Conservation (phyloP, 768 basidiomycete genomes). For the Suillus cothurnatus region DNA sequence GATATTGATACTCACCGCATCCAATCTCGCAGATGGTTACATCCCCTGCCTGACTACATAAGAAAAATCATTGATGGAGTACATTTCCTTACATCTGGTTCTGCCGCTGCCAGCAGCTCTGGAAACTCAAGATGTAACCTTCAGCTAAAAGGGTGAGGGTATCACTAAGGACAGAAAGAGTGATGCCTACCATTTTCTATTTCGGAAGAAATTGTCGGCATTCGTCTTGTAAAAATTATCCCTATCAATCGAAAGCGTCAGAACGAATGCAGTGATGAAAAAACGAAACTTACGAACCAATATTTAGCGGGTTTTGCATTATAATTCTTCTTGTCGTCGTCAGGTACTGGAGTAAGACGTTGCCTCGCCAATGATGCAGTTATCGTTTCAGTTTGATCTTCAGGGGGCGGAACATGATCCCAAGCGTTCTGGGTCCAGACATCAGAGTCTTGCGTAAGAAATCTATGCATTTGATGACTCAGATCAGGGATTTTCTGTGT, state of each 20-base stretch:
- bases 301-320: conserved; percentile 73
- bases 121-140: conserved; percentile 96
- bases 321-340: conserved; percentile 69
- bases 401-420: conserved; percentile 87
- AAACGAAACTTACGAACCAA: conserved; percentile 50
- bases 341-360: conserved; percentile 68
- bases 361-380: conserved; percentile 71
- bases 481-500: conserved; percentile 10
- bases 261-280: conserved; percentile 28
- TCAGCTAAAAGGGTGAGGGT: conserved; percentile 4
- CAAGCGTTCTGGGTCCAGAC: conserved; percentile 90
- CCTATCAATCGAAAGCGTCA: conserved; percentile 51
- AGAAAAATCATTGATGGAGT: background rate
- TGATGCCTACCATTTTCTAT: conserved; percentile 76
- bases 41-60: conserved; percentile 65
- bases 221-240: conserved; percentile 92
- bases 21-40: conserved; percentile 85
- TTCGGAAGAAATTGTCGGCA: conserved; percentile 87
- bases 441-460: conserved; percentile 67
- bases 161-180: background rate
- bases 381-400: conserved; percentile 79
- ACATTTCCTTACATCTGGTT: conserved; percentile 54
- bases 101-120: conserved; percentile 73
- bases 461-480: conserved; percentile 41
- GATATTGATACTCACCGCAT: conserved; percentile 60